Base-by-base conservation (phyloP, 78 protist genomes). In the Goniomonas avonlea region DNA sequence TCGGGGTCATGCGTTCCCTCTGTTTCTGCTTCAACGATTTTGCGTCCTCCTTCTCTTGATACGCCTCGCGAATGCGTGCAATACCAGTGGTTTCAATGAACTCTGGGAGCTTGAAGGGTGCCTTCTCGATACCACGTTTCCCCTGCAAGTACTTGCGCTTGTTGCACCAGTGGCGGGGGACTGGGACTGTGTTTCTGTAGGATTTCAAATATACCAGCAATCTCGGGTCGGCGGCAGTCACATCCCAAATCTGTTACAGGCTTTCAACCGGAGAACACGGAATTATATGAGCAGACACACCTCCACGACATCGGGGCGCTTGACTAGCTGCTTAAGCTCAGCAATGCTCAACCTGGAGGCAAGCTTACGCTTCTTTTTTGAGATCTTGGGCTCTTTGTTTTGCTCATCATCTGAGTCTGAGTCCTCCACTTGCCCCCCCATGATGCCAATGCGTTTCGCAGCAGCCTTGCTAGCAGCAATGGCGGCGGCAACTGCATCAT, bases 61-160 rank as follows among this genome's bases (percentile, higher is more conserved):
- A 43, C 25, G 92, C 84, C 0, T 82, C 92, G 17, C 99, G 84
- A 63, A 96, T 89, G 45, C 86, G 78, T 13, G 90, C 77, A 43
- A 96, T 92, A 7, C 98, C 99, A 0, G 99, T 97, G n/a, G 88
- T 90, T 40, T 84, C 96, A 66, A 97, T 97, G 84, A 86, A 96
- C 27, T 90, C 88, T 15, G 98, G 98, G 55, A 97, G 88, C 55
- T 85, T 77, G 82, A 91, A 96, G 17, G 94, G 87, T 8, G 93
- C 50, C 73, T 90, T 93, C 61, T 92, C 96, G 17, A 81, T 15
- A 23, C 98, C 98, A 34, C 95, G 77, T 83, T 96, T 95, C 29
- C 88, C 93, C 78, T 89, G 94, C 48, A 97, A 88, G 78, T 94
- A 96, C 55, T 88, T 88, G 25, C 96, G 83, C 89, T 94, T 97